Conservation (phyloP, 1,139 yeast genomes). For the Hyphopichia buzzinii region DNA sequence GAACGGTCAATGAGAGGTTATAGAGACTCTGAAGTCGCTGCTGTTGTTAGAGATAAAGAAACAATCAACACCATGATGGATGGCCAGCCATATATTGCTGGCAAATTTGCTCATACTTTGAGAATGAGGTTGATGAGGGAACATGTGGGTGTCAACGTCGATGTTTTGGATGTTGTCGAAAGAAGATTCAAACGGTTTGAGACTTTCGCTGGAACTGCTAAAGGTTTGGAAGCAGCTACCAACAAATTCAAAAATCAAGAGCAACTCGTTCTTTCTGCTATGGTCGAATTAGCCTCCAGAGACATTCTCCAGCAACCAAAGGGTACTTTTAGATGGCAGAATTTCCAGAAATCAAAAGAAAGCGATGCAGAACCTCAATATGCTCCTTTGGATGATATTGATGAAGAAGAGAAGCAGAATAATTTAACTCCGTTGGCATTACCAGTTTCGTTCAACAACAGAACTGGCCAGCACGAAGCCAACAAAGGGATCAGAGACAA, state of each 20-base stretch:
- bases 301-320: slow-evolving; percentile 51
- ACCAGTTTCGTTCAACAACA: slow-evolving; percentile 75
- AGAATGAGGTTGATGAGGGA: slow-evolving; percentile 94
- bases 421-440: slow-evolving; percentile 36
- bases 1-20: slow-evolving; percentile 93
- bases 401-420: slow-evolving; percentile 26
- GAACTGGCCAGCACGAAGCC: slow-evolving; percentile 75
- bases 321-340: slow-evolving; percentile 52
- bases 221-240: slow-evolving; percentile 46
- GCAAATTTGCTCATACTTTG: slow-evolving; percentile 84
- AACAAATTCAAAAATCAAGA: slow-evolving; percentile 34
- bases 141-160: slow-evolving; percentile 92
- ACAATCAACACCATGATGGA: slow-evolving; percentile 75
- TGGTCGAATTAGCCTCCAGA: slow-evolving; percentile 72
- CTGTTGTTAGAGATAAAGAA: slow-evolving; percentile 79
- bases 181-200: slow-evolving; percentile 65
- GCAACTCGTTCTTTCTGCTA: slow-evolving; percentile 50
- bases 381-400: slow-evolving; percentile 24
- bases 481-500: slow-evolving; percentile 82
- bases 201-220: slow-evolving; percentile 45
- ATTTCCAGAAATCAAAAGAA: slow-evolving; percentile 22
- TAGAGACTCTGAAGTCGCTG: slow-evolving; percentile 93
- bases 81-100: slow-evolving; percentile 77
- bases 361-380: slow-evolving; percentile 17
- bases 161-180: slow-evolving; percentile 80